Percentiles rank a stretch among this genome's conserved stretches.
phyloP scores from a whole-genome alignment of 306 rosid species.

The Vigna trinervia region DNA sequence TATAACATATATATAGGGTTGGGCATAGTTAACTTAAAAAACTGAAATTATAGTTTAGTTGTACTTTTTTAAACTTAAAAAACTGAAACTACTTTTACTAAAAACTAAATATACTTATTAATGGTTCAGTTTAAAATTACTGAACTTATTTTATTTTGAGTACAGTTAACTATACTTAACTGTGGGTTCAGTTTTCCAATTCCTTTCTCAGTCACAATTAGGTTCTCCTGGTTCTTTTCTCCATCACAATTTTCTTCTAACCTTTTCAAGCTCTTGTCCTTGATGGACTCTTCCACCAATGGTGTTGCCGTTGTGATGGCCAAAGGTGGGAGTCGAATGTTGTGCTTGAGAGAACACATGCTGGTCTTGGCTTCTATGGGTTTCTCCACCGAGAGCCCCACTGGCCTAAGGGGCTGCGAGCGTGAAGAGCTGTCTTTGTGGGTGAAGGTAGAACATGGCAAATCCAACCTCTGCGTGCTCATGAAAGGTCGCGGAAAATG shows the following conservation, averaged over 20 bases:
- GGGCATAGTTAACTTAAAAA: too few species aligned
- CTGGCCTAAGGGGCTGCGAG: constrained; percentile 74
- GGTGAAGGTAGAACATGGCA: constrained; percentile 75
- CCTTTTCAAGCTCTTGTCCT: constrained; percentile 76
- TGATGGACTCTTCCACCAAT: constrained; percentile 56
- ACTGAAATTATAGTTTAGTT: too few species aligned
- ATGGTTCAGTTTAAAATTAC: too few species aligned
- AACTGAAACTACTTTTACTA: too few species aligned
- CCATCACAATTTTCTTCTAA: constrained; percentile 23
- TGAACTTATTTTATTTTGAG: too few species aligned
- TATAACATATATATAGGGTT: too few species aligned
- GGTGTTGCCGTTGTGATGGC: constrained; percentile 45
- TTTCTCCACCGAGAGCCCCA: constrained; percentile 70
- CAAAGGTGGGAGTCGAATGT: constrained; percentile 82
- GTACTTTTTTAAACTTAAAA: too few species aligned
- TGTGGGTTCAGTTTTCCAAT: too few species aligned
- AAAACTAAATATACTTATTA: too few species aligned
- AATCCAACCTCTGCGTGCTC: constrained; percentile 95
- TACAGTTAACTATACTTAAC: too few species aligned
- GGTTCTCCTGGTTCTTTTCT: too few species aligned
- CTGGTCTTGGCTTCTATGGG: constrained; percentile 58
- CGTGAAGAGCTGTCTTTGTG: constrained; percentile 67
- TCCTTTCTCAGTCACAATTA: too few species aligned
- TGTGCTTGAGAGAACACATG: constrained; percentile 76
- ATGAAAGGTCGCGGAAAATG: constrained; percentile 88